Base-by-base conservation (phyloP, 345 rosid species). In the Rubroshorea leprosula region DNA sequence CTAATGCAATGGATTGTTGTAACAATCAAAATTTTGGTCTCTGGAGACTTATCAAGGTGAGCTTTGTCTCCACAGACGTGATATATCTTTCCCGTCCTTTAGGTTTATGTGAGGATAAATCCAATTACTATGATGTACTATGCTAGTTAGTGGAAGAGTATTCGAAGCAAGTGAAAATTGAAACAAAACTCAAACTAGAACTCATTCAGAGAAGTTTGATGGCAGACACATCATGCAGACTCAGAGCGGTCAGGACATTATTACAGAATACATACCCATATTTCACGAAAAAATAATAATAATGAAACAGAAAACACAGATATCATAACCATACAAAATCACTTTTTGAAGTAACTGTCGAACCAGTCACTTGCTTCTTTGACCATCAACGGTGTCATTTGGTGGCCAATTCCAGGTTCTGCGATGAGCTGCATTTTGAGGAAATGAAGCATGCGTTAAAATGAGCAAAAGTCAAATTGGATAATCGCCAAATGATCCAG, bases 311-410 rank as follows among this genome's bases (percentile, higher is more conserved):
- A n/a, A 29, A 4, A 29, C 35, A 29, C 35, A 29, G 35, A 29
- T 3, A 29, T 29, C 35, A 9, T 29, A 29, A 29, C 35, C 5
- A 9, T 29, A 3, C 4, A 48, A 19, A 39, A 16, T 69, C 25
- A 69, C 52, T 64, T n/a, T 76, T 76, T 76, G 5, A 85, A 79
- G 64, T 71, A 77, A 55, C 56, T 79, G 59, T 89, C 96, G 23
- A 92, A 77, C 93, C 91, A 89, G 50, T 81, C 86, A 47, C 94
- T 83, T 2, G 96, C 76, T 75, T 81, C 78, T 67, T 76, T 86
- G 51, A 89, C 89, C 99, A 86, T 92, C 7, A 66, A 72, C 0
- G 79, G 31, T 0, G 96, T 89, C 89, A 82, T 73, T 39, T 62
- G 79, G 61, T 92, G 95, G 51, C 84, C 82, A 16, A 86, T 73